Evolutionary conservation across 2,329 filamentous ascomycete species (phyloP), one percentile per base, ranked within the genome.

Genomic region (Fusarium tricinctum): DNA sequence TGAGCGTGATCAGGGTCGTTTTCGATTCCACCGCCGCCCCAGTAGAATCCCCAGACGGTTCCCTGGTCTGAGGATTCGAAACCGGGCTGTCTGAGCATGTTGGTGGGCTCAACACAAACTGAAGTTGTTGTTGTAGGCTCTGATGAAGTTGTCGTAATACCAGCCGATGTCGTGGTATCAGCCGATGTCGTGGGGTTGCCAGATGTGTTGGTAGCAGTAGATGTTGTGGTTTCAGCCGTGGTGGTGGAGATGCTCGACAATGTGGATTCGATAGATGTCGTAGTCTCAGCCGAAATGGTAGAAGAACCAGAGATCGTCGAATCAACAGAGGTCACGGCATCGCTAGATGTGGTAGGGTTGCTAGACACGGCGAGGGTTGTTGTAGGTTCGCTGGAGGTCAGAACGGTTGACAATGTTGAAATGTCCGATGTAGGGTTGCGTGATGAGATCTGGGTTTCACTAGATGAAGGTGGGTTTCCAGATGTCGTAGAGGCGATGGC

Each of bases 61-160:
- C 35, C 15, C 0, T 8, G 3, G 1, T 19, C 6, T 1, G 55
- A 19, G 3, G 15, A 0, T 9, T 61, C 58, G 6, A 61, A 61
- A 1, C 55, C 55, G 19, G 58, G 39, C 9, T 28, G n/a, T 35
- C 55, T 45, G 1, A 61, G 58, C 15, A 61, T 3, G n/a, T 53
- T 33, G 8, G 55, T 61, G 2, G 58, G 58, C 5, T 61, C 55
- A 20, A 61, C 33, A 30, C 58, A 61, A 10, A 2, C 26, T 1
- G 58, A 61, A 4, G 55, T 53, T 14, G 58, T 60, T 12, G 55
- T 61, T n/a, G 55, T 60, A 23, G 58, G 55, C 1, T 60, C 58
- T 4, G 15, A 17, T 0, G 54, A 59, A 12, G 26, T 23, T 7
- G 51, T 59, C 2, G 54, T 51, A 0, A 30, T 9, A 30, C 30